Base-by-base conservation (phyloP, 192 early-diverging fungal genomes). In the Coemansia sp. region DNA sequence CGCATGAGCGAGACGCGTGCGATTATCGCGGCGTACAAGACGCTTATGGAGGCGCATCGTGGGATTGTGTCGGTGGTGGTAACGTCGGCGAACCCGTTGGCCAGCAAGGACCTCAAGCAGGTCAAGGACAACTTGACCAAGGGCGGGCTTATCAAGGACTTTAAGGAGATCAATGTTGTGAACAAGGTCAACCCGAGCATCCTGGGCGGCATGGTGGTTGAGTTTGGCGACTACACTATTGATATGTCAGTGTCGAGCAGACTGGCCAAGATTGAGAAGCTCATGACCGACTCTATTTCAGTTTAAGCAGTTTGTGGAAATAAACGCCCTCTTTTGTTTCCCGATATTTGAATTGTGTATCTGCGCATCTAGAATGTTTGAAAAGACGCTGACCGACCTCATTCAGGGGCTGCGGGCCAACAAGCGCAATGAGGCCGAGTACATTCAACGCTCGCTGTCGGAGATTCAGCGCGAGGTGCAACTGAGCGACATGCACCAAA, bases 191-290 rank as follows among this genome's bases (percentile, higher is more conserved):
- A 97, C 82, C 88, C 94, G 62, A 80, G 85, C 76, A 92, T 98
- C 69, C 74, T 98, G 60, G 96, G 96, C 74, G 96, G 96, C 66
- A 88, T 98, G 82, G 84, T 97, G 73, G 90, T 98, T 57, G 96
- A 98, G 82, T 84, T 96, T 79, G 94, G 96, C 69, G 96, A 95
- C 85, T 93, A 94, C 84, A 97, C 94, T 71, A 96, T 98, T 70
- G 96, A 98, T 82, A 89, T 98, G 83, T 95, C 94, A 19, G 93
- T 94, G 58, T 88, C 94, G 29, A 88, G 92, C 84, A 94, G 92
- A 78, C 85, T 98, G 73, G 87, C 89, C 83, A 98, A 97, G 91
- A 87, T 98, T 39, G 93, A 98, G 87, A 88, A 92, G 82, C 82
- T 96, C 61, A 74, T 98, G 62, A 87, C 90, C 61, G 90, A 79